Evolutionary conservation across 176 grass and related monocot species (phyloP), one percentile per base, ranked within the genome.

Genomic region (Avena sativa): DNA sequence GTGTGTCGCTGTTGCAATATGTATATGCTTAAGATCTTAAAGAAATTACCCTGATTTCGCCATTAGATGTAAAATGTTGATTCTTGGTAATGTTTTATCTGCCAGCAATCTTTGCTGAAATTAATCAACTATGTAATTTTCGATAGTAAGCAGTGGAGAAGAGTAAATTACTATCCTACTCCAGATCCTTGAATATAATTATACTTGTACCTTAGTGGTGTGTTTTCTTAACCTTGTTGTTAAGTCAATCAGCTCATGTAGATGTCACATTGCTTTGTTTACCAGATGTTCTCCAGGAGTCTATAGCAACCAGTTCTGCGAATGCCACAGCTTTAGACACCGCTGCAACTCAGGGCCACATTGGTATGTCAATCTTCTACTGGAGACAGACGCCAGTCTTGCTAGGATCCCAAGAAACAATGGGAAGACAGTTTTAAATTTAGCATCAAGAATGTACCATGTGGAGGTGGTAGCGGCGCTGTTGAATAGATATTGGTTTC

Each of bases 241-340:
- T 14, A n/a, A 69, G 79, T 5, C 0, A 2, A 75, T 48, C 0
- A 8, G 9, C 28, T 81, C 58, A 88, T 86, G 36, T 64, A 43
- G 36, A n/a, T 58, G 48, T 66, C 81, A 52, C 71, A 34, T 74
- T 88, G 43, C 48, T 82, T 57, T 46, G 53, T 56, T 84, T 87
- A 79, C 72, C 82, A 98, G 96, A 95, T 87, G 88, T 98, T 77
- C 76, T 95, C 81, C 93, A 92, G 84, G 96, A 95, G 50, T 58
- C 96, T 74, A 98, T 98, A 89, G 95, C 96, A 69, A 95, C 96
- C 67, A 95, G 82, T 92, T 95, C 89, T 12, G 76, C 94, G 78
- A 98, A 98, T 83, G 89, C 96, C 79, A 98, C 96, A 20, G 93
- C 96, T 83, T 83, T 98, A 44, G 96, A 98, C 62, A 95, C 93